phyloP scores from a whole-genome alignment of 441 rosid genomes.

The Jatropha multifida region DNA sequence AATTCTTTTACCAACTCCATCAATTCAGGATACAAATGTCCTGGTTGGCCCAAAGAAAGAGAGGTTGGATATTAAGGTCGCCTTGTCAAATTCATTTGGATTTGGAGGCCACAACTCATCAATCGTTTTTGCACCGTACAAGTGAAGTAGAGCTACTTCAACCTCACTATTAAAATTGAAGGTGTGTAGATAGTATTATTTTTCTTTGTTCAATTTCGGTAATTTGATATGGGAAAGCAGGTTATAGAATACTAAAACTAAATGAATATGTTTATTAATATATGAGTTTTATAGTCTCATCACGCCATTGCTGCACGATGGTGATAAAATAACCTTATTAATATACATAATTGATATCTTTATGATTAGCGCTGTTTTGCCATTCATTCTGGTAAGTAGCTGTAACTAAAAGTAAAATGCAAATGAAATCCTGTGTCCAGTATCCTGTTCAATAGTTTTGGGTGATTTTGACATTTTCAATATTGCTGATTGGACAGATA shows the following conservation, averaged over 20 bases:
- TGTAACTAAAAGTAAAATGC: background rate
- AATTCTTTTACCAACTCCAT: constrained; percentile 14
- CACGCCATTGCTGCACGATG: background rate
- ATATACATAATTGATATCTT: too few relatives aligned
- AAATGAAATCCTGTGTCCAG: constrained; percentile 6
- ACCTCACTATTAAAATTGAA: constrained; percentile 31
- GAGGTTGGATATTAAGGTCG: constrained; percentile 76
- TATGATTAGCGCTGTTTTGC: background rate
- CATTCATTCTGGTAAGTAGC: background rate
- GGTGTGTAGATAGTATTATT: constrained; percentile 35
- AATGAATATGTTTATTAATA: background rate
- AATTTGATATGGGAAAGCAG: background rate
- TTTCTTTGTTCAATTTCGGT: background rate
- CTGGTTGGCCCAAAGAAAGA: constrained; percentile 94
- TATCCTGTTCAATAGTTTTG: constrained; percentile 2
- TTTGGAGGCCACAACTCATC: constrained; percentile 99
- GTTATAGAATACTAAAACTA: background rate
- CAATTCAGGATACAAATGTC: constrained; percentile 64
- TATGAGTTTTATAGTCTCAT: background rate
- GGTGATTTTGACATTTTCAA: constrained; percentile 9
- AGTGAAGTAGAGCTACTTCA: constrained; percentile 40
- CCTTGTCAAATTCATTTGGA: constrained; percentile 93
- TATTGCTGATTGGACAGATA: constrained; percentile 13
- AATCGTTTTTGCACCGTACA: constrained; percentile 86
- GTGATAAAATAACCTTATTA: background rate